Evolutionary conservation across 2,329 filamentous ascomycete species (phyloP).

Genomic region (Paecilomyces sp.): DNA sequence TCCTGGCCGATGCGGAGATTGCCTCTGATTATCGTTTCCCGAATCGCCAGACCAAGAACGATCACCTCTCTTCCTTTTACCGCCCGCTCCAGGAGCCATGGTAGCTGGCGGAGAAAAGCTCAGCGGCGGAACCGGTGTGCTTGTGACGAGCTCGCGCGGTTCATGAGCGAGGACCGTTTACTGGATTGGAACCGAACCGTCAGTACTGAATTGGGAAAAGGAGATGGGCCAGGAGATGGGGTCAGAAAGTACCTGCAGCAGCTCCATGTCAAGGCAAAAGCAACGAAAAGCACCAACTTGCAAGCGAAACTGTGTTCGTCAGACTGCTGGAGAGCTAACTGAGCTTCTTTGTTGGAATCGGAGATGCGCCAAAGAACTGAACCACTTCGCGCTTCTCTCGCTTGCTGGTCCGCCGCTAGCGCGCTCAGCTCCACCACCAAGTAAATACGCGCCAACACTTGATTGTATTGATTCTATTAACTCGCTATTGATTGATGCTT

Average conservation of each 20-base stretch:
- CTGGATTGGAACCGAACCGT: constrained; percentile 1
- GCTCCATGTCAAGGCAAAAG: background rate
- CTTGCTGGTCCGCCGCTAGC: background rate
- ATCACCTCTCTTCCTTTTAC: constrained; percentile 50
- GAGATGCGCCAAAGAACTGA: background rate
- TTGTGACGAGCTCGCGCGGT: constrained; percentile 18
- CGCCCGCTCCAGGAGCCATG: constrained; percentile 45
- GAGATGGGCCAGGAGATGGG: background rate
- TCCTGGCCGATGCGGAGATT: constrained; percentile 41
- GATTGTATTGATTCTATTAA: background rate
- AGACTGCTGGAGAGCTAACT: background rate
- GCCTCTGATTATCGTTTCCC: constrained; percentile 31
- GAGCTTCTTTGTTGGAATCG: background rate
- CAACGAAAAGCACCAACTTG: background rate
- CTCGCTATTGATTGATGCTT: background rate
- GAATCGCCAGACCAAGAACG: constrained; percentile 38
- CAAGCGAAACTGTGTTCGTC: background rate
- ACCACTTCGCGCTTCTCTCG: constrained; percentile 1
- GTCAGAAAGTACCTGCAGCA: background rate
- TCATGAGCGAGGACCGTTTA: constrained; percentile 16
- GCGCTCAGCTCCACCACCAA: background rate
- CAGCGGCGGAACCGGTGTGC: constrained; percentile 18
- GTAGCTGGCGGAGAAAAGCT: constrained; percentile 18
- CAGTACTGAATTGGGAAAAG: background rate
- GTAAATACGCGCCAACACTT: background rate